These are phyloP conservation scores for Fusarium cyanostomum DNA, from an alignment of 2,329 filamentous ascomycete species.

Conservation along the genomic window DNA sequence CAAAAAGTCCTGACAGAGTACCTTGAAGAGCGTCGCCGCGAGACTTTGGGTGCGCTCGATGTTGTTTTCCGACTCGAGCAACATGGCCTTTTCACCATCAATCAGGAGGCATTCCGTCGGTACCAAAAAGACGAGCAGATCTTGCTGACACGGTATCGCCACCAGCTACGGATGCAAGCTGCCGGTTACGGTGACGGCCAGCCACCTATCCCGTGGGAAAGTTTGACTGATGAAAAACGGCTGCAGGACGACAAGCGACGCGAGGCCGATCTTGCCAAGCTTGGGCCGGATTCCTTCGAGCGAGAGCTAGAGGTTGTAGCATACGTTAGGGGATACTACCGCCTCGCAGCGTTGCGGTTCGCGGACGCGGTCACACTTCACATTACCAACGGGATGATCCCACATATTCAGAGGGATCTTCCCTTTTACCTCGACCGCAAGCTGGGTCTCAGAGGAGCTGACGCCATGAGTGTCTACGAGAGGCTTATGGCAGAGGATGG, in stretches of 20 bases:
- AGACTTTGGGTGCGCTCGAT: constrained; percentile 51
- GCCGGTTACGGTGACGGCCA: constrained; percentile 43
- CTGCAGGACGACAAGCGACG: constrained; percentile 55
- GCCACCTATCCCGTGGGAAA: constrained; percentile 52
- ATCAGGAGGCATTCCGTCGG: constrained; percentile 57
- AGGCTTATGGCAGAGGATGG: constrained; percentile 61
- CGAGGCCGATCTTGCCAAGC: constrained; percentile 53
- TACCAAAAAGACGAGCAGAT: constrained; percentile 58
- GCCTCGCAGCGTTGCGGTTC: constrained; percentile 71
- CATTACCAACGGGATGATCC: constrained; percentile 60
- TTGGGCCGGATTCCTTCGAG: constrained; percentile 67
- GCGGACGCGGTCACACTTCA: constrained; percentile 63
- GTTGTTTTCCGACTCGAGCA: constrained; percentile 63
- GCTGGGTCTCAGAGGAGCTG: constrained; percentile 52
- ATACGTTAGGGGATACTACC: constrained; percentile 74
- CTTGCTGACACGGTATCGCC: constrained; percentile 58
- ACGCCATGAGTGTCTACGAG: constrained; percentile 48
- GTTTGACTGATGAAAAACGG: constrained; percentile 60
- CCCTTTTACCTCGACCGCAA: constrained; percentile 55
- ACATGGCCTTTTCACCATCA: constrained; percentile 66
- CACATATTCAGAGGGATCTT: constrained; percentile 53
- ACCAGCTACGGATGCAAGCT: constrained; percentile 59
- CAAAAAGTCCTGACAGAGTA: constrained; percentile 55
- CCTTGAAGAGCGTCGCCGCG: constrained; percentile 51
- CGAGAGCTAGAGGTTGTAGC: constrained; percentile 70